Evolutionary conservation across 768 basidiomycete species (phyloP), one percentile per base, ranked within the genome.

Genomic region (Hericium erinaceus): DNA sequence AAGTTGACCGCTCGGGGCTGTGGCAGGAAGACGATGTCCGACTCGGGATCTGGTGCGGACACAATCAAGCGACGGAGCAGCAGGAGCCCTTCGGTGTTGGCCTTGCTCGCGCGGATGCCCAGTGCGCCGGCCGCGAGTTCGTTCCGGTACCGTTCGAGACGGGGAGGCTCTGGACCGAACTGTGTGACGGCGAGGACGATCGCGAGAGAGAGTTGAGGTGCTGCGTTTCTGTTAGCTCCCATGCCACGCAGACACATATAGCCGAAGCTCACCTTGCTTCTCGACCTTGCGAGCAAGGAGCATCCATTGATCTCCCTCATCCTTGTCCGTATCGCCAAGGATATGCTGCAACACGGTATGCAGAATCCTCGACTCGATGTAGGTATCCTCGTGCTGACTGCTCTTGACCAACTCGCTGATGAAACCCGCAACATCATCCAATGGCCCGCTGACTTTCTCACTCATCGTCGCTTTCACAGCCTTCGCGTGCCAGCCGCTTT

Each of bases 1-100:
- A 95, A 79, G 68, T 95, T 95, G 49, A 98, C 81, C 0, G 92
- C 87, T 9, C 97, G 76, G 48, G 80, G 84, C 64, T 90, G 87
- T 0, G 92, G 87, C 3, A 99, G 75, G 75, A 97, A 95, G 37
- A 85, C 77, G 2, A 89, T 74, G 4, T 92, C 87, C 0, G 89
- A 87, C 11, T 95, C 87, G 3, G 81, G 73, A 48, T 84, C 77
- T 0, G 95, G 95, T 0, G 93, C 90, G 1, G 82, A 74, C 2
- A 87, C 85, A 0, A 78, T 77, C 16, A 98, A 77, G 24, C 83
- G 77, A 10, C 87, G 80, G 8, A 98, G 77, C 1, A 81, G 69
- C 24, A 81, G 68, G 4, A 95, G 73, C 1, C 93, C 95, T 10
- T 83, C 80, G 0, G 77, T 78, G 59, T 85, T 82, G n/a, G 83